phyloP scores from a whole-genome alignment of 352 stramenopile species.

The Globisporangium okanoganense region DNA sequence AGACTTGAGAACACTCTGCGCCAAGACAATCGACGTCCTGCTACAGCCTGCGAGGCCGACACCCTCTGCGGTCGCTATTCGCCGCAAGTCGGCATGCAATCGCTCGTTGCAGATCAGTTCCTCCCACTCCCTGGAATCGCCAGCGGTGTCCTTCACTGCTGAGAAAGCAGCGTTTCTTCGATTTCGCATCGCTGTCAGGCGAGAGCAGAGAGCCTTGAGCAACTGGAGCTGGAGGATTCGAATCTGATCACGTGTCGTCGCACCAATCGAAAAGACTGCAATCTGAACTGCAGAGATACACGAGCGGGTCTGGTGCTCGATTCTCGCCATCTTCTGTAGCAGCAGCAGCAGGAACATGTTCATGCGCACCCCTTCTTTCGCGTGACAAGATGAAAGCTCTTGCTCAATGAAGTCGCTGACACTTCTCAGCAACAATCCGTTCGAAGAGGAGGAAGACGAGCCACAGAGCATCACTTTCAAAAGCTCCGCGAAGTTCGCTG shows the following conservation, averaged over 20 bases:
- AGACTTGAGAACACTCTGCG: constrained; percentile 38
- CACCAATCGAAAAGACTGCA: constrained; percentile 34
- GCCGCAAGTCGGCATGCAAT: constrained; percentile 39
- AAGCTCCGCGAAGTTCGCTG: constrained; percentile 41
- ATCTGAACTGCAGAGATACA: constrained; percentile 32
- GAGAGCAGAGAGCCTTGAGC: constrained; percentile 40
- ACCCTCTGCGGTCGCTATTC: constrained; percentile 23
- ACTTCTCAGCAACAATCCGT: constrained; percentile 11
- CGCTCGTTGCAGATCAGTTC: constrained; percentile 47
- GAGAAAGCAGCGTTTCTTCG: neutral
- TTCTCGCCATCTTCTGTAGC: constrained; percentile 34
- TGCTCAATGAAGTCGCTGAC: constrained; percentile 41
- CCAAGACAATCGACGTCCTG: constrained; percentile 35
- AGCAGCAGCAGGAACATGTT: constrained; percentile 56
- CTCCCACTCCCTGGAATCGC: constrained; percentile 23
- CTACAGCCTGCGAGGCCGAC: constrained; percentile 12
- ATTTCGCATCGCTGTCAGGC: constrained; percentile 20
- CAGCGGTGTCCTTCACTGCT: neutral
- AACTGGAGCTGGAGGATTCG: constrained; percentile 51
- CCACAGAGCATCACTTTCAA: constrained; percentile 37
- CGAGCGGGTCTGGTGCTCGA: constrained; percentile 5
- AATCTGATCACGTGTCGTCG: constrained; percentile 27
- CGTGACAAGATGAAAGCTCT: constrained; percentile 40
- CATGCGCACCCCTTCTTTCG: constrained; percentile 27
- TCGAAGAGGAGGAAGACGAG: constrained; percentile 2